Conservation (phyloP, 1,139 yeast genomes). For the Candida sp. region DNA sequence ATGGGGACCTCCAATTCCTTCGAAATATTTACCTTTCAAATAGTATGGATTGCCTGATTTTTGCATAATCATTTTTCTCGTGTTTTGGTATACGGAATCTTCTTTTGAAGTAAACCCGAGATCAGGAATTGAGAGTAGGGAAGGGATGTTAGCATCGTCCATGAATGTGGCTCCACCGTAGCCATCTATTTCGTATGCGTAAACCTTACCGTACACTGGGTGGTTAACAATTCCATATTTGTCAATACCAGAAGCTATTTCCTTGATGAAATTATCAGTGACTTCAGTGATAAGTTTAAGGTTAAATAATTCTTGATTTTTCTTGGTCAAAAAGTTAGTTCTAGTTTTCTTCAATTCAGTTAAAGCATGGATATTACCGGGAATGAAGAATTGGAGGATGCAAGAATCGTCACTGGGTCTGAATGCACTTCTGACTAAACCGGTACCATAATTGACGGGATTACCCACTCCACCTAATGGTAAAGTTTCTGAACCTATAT, state of each 20-base stretch:
- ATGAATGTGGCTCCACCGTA: constrained; percentile 70
- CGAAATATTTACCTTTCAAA: constrained; percentile 56
- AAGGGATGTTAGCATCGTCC: constrained; percentile 94
- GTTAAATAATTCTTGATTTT: constrained; percentile 7
- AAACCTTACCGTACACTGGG: constrained; percentile 69
- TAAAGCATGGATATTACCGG: constrained; percentile 79
- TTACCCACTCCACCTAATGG: constrained; percentile 79
- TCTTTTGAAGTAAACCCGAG: constrained; percentile 56
- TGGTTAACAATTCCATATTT: constrained; percentile 64
- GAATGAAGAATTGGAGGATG: constrained; percentile 74
- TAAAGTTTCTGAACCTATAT: constrained; percentile 77
- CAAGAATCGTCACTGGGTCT: constrained; percentile 92
- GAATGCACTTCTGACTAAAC: constrained; percentile 80
- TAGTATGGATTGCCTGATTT: constrained; percentile 77
- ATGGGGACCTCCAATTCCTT: constrained; percentile 91
- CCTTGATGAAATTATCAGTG: constrained; percentile 33
- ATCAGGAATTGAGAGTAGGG: constrained; percentile 77
- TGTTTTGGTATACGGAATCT: constrained; percentile 69
- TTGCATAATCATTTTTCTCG: constrained; percentile 71
- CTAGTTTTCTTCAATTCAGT: constrained; percentile 52
- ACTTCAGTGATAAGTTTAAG: constrained; percentile 11
- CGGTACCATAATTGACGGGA: constrained; percentile 72
- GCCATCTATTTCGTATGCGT: constrained; percentile 89
- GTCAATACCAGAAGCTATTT: constrained; percentile 56
- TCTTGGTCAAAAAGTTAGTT: constrained; percentile 14